phyloP scores from a whole-genome alignment of 2,329 filamentous ascomycete genomes.

The Claviceps lovelessii region DNA sequence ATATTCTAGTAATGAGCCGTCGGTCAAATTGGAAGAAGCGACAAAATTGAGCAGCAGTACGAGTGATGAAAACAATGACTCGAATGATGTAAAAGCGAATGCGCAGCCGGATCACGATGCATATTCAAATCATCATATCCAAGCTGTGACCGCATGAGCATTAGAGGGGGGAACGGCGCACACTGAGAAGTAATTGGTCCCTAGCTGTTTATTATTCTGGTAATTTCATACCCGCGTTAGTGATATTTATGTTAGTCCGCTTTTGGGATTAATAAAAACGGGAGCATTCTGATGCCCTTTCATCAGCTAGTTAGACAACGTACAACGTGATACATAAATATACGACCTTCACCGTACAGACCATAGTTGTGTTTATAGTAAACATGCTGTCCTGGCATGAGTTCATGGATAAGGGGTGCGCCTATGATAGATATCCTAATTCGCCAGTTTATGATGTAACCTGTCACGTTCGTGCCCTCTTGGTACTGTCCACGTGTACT shows the following conservation, averaged over 20 bases:
- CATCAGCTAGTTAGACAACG: background rate
- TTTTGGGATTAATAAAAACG: background rate
- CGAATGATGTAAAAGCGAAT: conserved; percentile 8
- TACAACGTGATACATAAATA: background rate
- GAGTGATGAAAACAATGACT: background rate
- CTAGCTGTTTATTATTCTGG: conserved; percentile 12
- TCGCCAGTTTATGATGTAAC: background rate
- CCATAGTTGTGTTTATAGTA: background rate
- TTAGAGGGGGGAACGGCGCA: background rate
- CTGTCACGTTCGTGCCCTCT: background rate
- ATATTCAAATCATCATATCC: conserved; percentile 16
- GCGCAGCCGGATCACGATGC: conserved; percentile 15
- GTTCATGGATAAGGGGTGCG: background rate
- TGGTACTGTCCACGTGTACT: background rate
- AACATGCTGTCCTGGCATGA: background rate
- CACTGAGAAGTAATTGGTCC: background rate
- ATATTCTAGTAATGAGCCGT: background rate
- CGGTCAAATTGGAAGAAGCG: background rate
- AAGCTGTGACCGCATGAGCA: conserved; percentile 20
- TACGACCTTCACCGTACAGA: background rate
- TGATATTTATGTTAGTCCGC: background rate
- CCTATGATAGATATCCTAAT: background rate
- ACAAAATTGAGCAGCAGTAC: background rate
- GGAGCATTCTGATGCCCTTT: background rate
- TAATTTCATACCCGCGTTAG: conserved; percentile 10